A percentile compares a stretch with the other conserved stretches of the same genome.
Evolutionary conservation across 139 green algal genomes (phyloP).

Genomic region (Astrephomene gubernaculifera): DNA sequence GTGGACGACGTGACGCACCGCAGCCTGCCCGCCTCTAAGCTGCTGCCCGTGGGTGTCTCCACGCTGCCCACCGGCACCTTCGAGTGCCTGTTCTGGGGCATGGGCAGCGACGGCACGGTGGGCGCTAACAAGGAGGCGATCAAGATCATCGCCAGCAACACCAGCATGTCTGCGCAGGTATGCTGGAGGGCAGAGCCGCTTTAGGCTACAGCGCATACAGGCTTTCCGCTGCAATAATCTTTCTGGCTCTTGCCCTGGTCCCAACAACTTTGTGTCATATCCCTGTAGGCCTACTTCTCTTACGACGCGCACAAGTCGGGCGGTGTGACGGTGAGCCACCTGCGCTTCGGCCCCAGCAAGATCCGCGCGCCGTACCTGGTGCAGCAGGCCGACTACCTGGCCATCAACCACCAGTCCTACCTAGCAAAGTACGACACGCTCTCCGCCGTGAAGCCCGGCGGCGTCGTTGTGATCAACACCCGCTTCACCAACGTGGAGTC

Average conservation of each 20-base stretch:
- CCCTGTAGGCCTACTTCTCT: slow-evolving; percentile 66
- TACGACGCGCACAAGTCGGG: slow-evolving; percentile 73
- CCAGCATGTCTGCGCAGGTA: slow-evolving; percentile 56
- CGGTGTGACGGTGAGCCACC: slow-evolving; percentile 67
- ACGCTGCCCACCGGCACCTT: slow-evolving; percentile 58
- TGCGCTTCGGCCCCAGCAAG: slow-evolving; percentile 65
- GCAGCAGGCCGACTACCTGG: slow-evolving; percentile 66
- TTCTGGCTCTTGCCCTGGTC: no score
- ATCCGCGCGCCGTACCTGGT: slow-evolving; percentile 65
- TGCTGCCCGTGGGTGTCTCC: slow-evolving; percentile 45
- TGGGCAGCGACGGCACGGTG: slow-evolving; percentile 71
- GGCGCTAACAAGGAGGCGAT: slow-evolving; percentile 76
- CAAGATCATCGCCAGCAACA: slow-evolving; percentile 66
- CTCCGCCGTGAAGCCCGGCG: slow-evolving; percentile 52
- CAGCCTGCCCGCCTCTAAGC: slow-evolving; percentile 40
- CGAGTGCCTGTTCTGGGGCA: slow-evolving; percentile 75
- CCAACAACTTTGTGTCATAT: no score
- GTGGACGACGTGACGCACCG: slow-evolving; percentile 63
- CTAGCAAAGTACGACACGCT: slow-evolving; percentile 67
- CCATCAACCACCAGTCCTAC: slow-evolving; percentile 50
- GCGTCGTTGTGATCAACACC: slow-evolving; percentile 67
- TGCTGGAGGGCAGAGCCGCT: no score
- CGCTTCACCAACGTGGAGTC: slow-evolving; percentile 51
- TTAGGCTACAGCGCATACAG: no score
- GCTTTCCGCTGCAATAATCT: no score